Evolutionary conservation across 371 early-diverging fungal species (phyloP).

Genomic region (Rhizopus sp.): DNA sequence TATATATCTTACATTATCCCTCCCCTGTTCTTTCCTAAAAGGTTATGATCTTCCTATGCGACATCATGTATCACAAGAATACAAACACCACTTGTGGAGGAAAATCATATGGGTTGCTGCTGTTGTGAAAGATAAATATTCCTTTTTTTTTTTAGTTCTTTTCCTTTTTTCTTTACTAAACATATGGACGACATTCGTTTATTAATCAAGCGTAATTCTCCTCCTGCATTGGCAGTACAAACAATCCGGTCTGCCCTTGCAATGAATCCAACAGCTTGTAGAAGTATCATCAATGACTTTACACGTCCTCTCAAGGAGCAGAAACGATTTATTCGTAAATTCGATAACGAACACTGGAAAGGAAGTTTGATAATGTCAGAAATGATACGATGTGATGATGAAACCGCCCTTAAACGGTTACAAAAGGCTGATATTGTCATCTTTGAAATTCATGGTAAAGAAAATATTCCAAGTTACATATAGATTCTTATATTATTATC

Average conservation of each 20-base stretch:
- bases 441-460: slow-evolving; percentile 39
- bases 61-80: too few species aligned
- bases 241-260: slow-evolving; percentile 10
- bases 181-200: slow-evolving; percentile 22
- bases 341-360: slow-evolving; percentile 22
- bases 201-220: slow-evolving; percentile 19
- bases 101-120: too few species aligned
- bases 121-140: background rate
- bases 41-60: too few species aligned
- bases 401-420: slow-evolving; percentile 17
- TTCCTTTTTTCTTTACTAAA: background rate
- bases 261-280: slow-evolving; percentile 17
- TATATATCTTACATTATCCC: too few species aligned
- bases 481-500: slow-evolving; percentile 2
- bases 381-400: slow-evolving; percentile 22
- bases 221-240: slow-evolving; percentile 16
- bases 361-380: slow-evolving; percentile 25
- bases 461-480: background rate
- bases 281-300: slow-evolving; percentile 17
- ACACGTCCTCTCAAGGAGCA: slow-evolving; percentile 21
- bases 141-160: background rate
- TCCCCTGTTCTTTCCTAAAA: too few species aligned
- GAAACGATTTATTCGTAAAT: slow-evolving; percentile 19
- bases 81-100: too few species aligned
- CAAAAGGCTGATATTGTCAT: slow-evolving; percentile 39